Evolutionary conservation across 495 filamentous ascomycete genomes (phyloP).

Genomic region (Penicillium simplicissimum): DNA sequence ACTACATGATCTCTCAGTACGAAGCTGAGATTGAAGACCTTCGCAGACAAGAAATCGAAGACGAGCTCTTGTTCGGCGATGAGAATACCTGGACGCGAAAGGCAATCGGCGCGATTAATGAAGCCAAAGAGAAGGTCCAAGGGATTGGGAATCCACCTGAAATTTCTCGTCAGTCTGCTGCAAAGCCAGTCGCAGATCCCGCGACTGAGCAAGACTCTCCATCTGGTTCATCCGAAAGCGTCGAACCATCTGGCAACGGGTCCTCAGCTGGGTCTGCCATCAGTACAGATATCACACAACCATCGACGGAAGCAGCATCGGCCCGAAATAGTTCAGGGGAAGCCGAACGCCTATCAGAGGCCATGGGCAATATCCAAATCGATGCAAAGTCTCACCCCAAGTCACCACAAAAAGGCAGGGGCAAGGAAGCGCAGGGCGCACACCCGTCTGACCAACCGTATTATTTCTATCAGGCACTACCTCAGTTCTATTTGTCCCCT

Average conservation of each 20-base stretch:
- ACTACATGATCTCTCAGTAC: constrained; percentile 82
- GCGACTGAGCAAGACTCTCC: constrained; percentile 26
- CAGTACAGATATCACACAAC: constrained; percentile 5
- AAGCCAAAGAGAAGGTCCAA: constrained; percentile 68
- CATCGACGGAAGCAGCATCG: constrained; percentile 3
- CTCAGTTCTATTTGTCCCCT: constrained; percentile 90
- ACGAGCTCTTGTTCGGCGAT: constrained; percentile 91
- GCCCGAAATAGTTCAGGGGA: constrained; percentile 24
- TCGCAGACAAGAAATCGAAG: constrained; percentile 74
- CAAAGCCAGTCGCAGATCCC: constrained; percentile 46
- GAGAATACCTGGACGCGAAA: constrained; percentile 89
- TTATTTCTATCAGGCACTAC: constrained; percentile 87
- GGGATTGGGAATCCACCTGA: constrained; percentile 72
- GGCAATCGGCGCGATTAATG: constrained; percentile 68
- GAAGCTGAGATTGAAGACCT: constrained; percentile 75
- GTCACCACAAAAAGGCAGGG: constrained; percentile 24
- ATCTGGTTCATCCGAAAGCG: constrained; percentile 20
- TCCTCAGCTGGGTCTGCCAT: constrained; percentile 27
- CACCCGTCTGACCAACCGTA: constrained; percentile 49
- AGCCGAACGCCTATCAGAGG: constrained; percentile 31
- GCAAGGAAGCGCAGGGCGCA: constrained; percentile 31
- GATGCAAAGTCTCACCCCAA: constrained; percentile 20
- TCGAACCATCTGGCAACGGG: constrained; percentile 47
- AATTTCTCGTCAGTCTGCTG: constrained; percentile 49
- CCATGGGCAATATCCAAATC: constrained; percentile 30